Conservation (phyloP, 1,284 basidiomycete species). For the Pascua sp. region DNA sequence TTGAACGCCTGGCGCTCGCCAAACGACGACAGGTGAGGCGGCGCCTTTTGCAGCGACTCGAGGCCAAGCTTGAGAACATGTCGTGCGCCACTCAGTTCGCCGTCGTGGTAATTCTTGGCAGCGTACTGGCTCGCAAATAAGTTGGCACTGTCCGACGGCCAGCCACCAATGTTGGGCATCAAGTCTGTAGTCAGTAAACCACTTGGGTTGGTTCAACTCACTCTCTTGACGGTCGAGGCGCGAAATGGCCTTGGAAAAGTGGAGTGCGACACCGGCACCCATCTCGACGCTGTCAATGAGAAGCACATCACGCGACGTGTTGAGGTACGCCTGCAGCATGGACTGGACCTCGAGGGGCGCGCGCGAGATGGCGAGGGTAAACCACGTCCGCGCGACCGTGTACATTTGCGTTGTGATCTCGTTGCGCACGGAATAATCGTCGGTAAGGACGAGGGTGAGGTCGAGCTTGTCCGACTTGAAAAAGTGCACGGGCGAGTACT, state of each 20-base stretch:
- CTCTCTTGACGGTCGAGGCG: conserved; percentile 72
- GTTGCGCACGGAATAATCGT: conserved; percentile 80
- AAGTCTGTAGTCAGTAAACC: too few species aligned
- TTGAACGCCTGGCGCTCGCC: conserved; percentile 65
- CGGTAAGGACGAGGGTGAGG: conserved; percentile 76
- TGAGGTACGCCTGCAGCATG: conserved; percentile 82
- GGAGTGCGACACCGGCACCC: conserved; percentile 81
- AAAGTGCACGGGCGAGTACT: conserved; percentile 86
- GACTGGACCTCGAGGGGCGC: conserved; percentile 91
- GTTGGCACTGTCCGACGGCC: conserved; percentile 68
- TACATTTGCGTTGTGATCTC: conserved; percentile 75
- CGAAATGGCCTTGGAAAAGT: conserved; percentile 74
- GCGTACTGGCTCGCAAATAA: conserved; percentile 73
- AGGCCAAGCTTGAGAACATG: conserved; percentile 54
- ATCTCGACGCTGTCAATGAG: conserved; percentile 74
- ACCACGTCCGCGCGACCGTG: conserved; percentile 72
- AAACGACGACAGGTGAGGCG: conserved; percentile 58
- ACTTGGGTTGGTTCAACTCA: too few species aligned
- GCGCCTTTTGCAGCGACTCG: conserved; percentile 57
- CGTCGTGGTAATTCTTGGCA: conserved; percentile 78
- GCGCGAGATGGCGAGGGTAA: conserved; percentile 75
- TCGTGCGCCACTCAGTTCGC: conserved; percentile 77
- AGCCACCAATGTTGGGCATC: conserved; percentile 49
- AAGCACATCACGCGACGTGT: conserved; percentile 64
- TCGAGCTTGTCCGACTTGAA: conserved; percentile 74